These are phyloP conservation scores for Termitomyces sp. DNA, from an alignment of 768 basidiomycete genomes.

Conservation along the genomic window DNA sequence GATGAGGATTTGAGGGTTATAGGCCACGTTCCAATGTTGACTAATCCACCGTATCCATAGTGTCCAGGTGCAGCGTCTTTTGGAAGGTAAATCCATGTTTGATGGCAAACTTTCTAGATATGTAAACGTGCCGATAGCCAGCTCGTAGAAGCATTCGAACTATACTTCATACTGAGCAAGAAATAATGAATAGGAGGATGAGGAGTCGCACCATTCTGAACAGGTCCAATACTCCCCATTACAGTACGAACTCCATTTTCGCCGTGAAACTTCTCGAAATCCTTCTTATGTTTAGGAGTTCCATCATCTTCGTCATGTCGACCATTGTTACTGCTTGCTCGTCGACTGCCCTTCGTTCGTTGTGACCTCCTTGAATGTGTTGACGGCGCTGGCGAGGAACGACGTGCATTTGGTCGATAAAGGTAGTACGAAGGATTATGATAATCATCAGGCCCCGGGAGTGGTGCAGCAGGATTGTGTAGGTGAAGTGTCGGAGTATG, in stretches of 20 bases:
- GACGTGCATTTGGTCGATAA: conserved; percentile 40
- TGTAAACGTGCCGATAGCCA: conserved; percentile 92
- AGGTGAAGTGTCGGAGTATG: conserved; percentile 57
- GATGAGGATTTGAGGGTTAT: conserved; percentile 61
- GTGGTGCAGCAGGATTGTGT: conserved; percentile 53
- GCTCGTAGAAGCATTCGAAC: conserved; percentile 92
- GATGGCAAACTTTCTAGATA: conserved; percentile 90
- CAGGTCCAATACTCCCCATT: conserved; percentile 87
- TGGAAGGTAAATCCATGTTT: conserved; percentile 86
- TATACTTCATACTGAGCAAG: conserved; percentile 23
- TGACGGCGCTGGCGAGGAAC: conserved; percentile 35
- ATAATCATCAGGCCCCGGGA: conserved; percentile 63
- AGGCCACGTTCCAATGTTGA: conserved; percentile 85
- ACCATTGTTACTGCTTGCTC: conserved; percentile 19
- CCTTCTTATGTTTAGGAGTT: conserved; percentile 64
- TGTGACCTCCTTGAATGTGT: conserved; percentile 36
- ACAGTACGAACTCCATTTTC: conserved; percentile 95
- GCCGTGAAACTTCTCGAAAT: conserved; percentile 82
- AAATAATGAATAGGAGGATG: neutral
- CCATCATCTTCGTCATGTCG: conserved; percentile 39
- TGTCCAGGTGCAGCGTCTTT: conserved; percentile 83
- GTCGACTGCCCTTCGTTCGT: conserved; percentile 38
- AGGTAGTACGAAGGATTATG: conserved; percentile 70
- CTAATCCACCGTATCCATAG: conserved; percentile 90
- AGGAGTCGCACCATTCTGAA: conserved; percentile 64